A percentile compares a stretch with the other conserved stretches of the same genome.
Conservation (phyloP, 306 rosid genomes). For the Medicago ruthenica region DNA sequence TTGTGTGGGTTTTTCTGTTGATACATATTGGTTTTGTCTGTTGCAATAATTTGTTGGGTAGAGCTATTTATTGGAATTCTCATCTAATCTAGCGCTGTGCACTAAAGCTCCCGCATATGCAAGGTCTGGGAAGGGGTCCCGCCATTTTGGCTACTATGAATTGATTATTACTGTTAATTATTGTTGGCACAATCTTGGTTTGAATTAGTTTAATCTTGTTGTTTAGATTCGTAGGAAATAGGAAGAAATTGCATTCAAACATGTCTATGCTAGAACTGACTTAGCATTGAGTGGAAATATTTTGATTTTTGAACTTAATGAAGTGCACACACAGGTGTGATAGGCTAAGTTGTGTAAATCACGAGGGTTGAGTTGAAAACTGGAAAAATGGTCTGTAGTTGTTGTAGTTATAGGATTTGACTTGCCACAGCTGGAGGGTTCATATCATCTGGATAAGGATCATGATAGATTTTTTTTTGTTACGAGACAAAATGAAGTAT, state of each 20-base stretch:
- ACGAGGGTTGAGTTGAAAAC: neutral
- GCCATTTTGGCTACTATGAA: neutral
- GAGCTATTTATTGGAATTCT: slow-evolving; percentile 18
- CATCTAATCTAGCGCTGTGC: too few species aligned
- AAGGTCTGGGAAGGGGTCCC: too few species aligned
- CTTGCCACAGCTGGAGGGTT: slow-evolving; percentile 13
- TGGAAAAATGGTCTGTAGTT: neutral
- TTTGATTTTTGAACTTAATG: neutral
- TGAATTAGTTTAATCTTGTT: neutral
- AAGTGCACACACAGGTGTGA: neutral
- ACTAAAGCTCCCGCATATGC: too few species aligned
- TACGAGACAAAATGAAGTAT: slow-evolving; percentile 20
- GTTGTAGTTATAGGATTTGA: slow-evolving; percentile 1
- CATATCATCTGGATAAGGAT: slow-evolving; percentile 8
- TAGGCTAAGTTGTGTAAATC: neutral
- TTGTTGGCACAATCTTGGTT: neutral
- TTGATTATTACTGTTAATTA: neutral
- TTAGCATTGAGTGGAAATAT: slow-evolving; percentile 4
- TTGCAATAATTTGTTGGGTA: slow-evolving; percentile 2
- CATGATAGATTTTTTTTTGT: slow-evolving; percentile 23
- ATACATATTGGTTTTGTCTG: neutral
- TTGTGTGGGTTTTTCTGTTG: slow-evolving; percentile 17
- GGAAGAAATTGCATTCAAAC: slow-evolving; percentile 20
- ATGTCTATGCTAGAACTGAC: neutral
- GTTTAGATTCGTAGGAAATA: neutral